Conservation (phyloP, 495 filamentous ascomycete genomes). For the Penicillium alfredii region DNA sequence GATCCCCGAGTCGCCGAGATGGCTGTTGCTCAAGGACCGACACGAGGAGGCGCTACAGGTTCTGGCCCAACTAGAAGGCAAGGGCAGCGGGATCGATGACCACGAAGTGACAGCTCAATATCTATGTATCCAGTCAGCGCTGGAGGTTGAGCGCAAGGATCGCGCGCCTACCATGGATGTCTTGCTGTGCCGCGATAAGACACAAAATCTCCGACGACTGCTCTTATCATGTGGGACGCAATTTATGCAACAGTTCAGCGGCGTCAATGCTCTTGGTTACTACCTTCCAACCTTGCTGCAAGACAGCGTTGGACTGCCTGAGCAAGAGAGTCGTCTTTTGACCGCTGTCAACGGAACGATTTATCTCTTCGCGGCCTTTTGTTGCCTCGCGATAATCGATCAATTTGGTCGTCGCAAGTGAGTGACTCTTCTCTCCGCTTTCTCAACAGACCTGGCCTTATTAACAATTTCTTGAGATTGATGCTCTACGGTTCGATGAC, state of each 20-base stretch:
- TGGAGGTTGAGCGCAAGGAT: constrained; percentile 15
- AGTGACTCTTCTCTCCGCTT: neutral
- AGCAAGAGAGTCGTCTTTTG: constrained; percentile 20
- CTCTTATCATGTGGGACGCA: constrained; percentile 23
- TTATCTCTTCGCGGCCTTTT: constrained; percentile 22
- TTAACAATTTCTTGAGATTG: constrained; percentile 11
- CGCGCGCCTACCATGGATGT: constrained; percentile 6
- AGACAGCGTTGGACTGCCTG: constrained; percentile 21
- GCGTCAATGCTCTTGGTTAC: constrained; percentile 16
- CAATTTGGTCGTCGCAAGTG: constrained; percentile 23
- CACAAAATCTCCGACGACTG: constrained; percentile 17
- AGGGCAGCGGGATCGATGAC: constrained; percentile 46
- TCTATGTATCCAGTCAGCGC: constrained; percentile 16
- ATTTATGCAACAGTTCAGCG: constrained; percentile 25
- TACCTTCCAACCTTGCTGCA: constrained; percentile 19
- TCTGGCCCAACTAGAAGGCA: constrained; percentile 36
- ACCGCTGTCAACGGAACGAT: constrained; percentile 25
- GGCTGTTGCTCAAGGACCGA: constrained; percentile 30
- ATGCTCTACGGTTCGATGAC: constrained; percentile 27
- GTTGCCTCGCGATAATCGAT: constrained; percentile 23
- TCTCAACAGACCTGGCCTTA: neutral
- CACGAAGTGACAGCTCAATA: constrained; percentile 21
- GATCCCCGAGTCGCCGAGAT: constrained; percentile 24
- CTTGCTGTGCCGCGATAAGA: constrained; percentile 17
- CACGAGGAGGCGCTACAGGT: constrained; percentile 47